Percentiles rank a stretch among this genome's conserved stretches.
Conservation (phyloP, 768 basidiomycete genomes). For the Guyanaporus albipodus region DNA sequence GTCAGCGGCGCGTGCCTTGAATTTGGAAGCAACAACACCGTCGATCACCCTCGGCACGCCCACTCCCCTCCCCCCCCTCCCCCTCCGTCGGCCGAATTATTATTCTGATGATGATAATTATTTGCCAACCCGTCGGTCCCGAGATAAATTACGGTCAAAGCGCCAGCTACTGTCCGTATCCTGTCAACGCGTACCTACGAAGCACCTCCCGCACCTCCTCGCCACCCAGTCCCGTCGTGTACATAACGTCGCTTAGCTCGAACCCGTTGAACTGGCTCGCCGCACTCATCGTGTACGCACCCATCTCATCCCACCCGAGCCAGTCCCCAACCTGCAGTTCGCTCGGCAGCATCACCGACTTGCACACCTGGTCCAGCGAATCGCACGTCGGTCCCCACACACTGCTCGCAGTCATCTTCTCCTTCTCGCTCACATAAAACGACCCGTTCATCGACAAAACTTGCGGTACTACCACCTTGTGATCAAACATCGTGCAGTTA, state of each 20-base stretch:
- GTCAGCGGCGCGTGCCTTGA: conserved; percentile 20
- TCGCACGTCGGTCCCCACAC: conserved; percentile 99
- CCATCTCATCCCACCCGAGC: conserved; percentile 98
- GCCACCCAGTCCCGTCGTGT: conserved; percentile 62
- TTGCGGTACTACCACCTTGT: conserved; percentile 85
- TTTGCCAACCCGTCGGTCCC: conserved; percentile 6
- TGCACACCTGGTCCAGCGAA: conserved; percentile 89
- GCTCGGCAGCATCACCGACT: conserved; percentile 55
- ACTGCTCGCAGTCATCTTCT: conserved; percentile 53
- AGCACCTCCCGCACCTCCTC: conserved; percentile 53
- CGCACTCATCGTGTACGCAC: conserved; percentile 97
- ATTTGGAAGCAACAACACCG: conserved; percentile 24
- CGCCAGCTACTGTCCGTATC: not conserved
- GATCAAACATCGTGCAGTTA: conserved; percentile 97
- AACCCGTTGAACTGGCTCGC: conserved; percentile 96
- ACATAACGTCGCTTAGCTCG: conserved; percentile 72
- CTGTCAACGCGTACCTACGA: conserved; percentile 40
- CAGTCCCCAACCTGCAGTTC: conserved; percentile 90
- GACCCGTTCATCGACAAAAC: conserved; percentile 69
- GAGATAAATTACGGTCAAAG: conserved; percentile 13
- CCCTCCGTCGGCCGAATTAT: conserved; percentile 16
- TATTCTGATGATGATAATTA: too few species aligned
- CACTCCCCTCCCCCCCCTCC: not conserved
- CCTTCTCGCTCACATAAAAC: conserved; percentile 40
- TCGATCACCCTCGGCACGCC: conserved; percentile 30